These are phyloP conservation scores for Pseudozyma flocculosa DNA, from an alignment of 1,284 basidiomycete genomes.

Conservation along the genomic window DNA sequence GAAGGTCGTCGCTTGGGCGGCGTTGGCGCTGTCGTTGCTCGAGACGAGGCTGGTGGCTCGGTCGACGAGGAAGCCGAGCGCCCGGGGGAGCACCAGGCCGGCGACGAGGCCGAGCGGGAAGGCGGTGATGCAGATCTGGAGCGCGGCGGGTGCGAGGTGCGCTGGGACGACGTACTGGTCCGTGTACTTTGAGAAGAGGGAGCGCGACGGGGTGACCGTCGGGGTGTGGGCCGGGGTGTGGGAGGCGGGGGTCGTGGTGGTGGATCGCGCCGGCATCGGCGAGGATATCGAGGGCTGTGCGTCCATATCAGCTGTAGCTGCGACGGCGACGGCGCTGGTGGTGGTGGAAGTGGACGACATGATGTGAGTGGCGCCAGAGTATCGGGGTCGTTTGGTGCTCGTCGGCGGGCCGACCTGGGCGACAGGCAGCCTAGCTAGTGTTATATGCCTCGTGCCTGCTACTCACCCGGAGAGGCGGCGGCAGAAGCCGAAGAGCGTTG, in stretches of 20 bases:
- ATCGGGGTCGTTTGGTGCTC: no score
- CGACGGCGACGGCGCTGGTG: no score
- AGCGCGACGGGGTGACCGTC: background rate
- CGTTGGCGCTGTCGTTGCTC: background rate
- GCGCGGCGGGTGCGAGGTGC: constrained; percentile 28
- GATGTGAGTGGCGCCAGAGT: no score
- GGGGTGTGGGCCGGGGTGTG: background rate
- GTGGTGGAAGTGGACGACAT: no score
- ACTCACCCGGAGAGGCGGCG: no score
- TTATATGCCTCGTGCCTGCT: no score
- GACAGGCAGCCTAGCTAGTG: no score
- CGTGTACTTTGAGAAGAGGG: constrained; percentile 13
- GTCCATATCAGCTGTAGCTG: no score
- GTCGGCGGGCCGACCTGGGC: no score
- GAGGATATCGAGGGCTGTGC: no score
- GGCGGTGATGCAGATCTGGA: constrained; percentile 29
- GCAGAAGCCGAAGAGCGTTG: no score
- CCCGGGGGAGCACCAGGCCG: constrained; percentile 24
- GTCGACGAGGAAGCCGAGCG: constrained; percentile 6
- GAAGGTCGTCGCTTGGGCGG: background rate
- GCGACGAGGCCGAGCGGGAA: constrained; percentile 39
- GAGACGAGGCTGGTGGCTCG: background rate
- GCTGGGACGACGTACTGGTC: constrained; percentile 33
- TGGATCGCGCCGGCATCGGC: no score
- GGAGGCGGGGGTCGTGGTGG: background rate